phyloP scores from a whole-genome alignment of 2,329 filamentous ascomycete species.

The Aspergillus quadricinctus region DNA sequence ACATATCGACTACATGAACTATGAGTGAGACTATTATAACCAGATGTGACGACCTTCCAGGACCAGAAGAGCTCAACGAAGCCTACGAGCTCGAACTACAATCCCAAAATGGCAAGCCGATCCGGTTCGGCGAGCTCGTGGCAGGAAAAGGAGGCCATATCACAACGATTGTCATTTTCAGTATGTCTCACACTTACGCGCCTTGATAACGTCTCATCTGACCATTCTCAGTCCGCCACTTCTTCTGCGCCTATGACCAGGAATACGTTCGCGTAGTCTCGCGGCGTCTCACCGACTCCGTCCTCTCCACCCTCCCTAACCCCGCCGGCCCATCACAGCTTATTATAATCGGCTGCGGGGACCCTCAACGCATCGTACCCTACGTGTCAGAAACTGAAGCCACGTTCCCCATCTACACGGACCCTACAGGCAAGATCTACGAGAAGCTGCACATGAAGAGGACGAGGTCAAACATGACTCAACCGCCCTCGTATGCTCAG shows the following conservation, averaged over 20 bases:
- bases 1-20: background rate
- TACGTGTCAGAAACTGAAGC: constrained; percentile 17
- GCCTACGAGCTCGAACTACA: constrained; percentile 21
- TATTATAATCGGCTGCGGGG: constrained; percentile 22
- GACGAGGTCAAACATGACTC: constrained; percentile 6
- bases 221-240: constrained; percentile 15
- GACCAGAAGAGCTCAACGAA: constrained; percentile 4
- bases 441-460: constrained; percentile 18
- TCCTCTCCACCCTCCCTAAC: constrained; percentile 14
- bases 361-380: constrained; percentile 14
- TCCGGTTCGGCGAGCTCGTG: constrained; percentile 22
- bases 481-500: constrained; percentile 9
- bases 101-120: constrained; percentile 6
- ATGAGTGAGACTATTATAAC: background rate
- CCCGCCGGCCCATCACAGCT: constrained; percentile 15
- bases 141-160: constrained; percentile 18
- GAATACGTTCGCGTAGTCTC: constrained; percentile 17
- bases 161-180: constrained; percentile 19
- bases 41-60: background rate
- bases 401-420: constrained; percentile 18
- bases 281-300: constrained; percentile 8
- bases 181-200: constrained; percentile 1
- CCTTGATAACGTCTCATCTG: background rate
- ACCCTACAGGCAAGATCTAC: constrained; percentile 14
- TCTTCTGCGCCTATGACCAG: constrained; percentile 22